phyloP scores from a whole-genome alignment of 306 rosid species.

The Adenanthera pavonina region DNA sequence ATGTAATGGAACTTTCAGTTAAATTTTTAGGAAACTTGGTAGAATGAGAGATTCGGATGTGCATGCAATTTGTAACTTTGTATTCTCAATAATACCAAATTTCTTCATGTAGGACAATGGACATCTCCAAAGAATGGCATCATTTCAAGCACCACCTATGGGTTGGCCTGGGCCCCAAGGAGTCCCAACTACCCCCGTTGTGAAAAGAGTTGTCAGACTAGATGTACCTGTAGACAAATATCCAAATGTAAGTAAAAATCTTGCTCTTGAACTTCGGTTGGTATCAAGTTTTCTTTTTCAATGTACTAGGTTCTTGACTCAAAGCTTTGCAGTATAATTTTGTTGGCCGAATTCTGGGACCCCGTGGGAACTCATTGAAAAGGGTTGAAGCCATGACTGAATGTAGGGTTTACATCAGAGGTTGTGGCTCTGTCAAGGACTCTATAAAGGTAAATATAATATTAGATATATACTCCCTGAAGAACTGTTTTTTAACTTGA shows the following conservation, averaged over 20 bases:
- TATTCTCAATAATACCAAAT: constrained; percentile 32
- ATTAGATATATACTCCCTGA: constrained; percentile 10
- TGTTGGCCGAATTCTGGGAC: constrained; percentile 95
- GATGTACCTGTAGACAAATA: constrained; percentile 91
- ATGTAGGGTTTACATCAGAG: constrained; percentile 92
- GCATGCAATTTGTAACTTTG: constrained; percentile 24
- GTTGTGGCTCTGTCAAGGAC: constrained; percentile 91
- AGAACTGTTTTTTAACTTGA: constrained; percentile 25
- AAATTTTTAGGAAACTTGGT: constrained; percentile 32
- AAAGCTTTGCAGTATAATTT: constrained; percentile 81
- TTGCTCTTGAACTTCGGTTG: constrained; percentile 9
- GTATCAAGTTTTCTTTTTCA: constrained; percentile 36
- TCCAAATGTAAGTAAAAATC: constrained; percentile 69
- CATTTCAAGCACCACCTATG: constrained; percentile 64
- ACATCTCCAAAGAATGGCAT: constrained; percentile 62
- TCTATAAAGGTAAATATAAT: constrained; percentile 67
- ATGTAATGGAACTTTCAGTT: neutral
- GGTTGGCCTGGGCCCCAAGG: constrained; percentile 85
- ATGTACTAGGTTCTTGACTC: constrained; percentile 40
- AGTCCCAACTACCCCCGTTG: constrained; percentile 69
- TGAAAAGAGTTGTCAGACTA: constrained; percentile 82
- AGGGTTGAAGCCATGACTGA: constrained; percentile 94
- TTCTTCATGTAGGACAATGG: constrained; percentile 66
- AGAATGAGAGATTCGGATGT: constrained; percentile 25
- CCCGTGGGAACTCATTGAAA: constrained; percentile 92